A percentile compares a stretch with the other conserved stretches of the same genome.
Evolutionary conservation across 768 basidiomycete genomes (phyloP).

Genomic region (Rhodotorula paludigena): DNA sequence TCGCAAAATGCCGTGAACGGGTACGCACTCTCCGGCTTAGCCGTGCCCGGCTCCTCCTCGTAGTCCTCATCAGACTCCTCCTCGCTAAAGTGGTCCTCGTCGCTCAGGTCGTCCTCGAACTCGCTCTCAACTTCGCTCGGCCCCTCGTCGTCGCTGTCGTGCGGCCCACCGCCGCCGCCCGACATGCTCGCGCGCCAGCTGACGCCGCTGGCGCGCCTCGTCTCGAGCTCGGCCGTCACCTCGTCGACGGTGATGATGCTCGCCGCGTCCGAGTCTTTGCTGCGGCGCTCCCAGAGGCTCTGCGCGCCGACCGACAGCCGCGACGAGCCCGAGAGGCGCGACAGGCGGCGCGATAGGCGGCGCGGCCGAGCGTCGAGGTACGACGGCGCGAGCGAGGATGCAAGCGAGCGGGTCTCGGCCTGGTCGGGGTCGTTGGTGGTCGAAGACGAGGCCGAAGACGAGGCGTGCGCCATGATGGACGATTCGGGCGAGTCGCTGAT

Average conservation of each 20-base stretch:
- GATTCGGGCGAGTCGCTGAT: constrained; percentile 2
- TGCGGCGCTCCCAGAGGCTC: constrained; percentile 26
- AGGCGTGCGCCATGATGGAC: not conserved
- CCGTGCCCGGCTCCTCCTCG: not conserved
- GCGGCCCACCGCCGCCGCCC: not conserved
- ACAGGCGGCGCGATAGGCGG: constrained; percentile 28
- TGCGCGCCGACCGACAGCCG: constrained; percentile 24
- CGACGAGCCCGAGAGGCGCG: constrained; percentile 10
- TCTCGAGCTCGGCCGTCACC: constrained; percentile 90
- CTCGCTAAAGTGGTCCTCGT: constrained; percentile 2
- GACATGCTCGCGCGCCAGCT: constrained; percentile 68
- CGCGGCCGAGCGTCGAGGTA: constrained; percentile 14
- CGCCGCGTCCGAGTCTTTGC: constrained; percentile 38
- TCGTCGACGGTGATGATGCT: constrained; percentile 86
- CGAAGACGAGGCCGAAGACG: constrained; percentile 1
- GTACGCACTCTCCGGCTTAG: constrained; percentile 19
- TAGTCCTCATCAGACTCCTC: constrained; percentile 18
- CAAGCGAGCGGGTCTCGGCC: constrained; percentile 23
- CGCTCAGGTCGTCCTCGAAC: constrained; percentile 1
- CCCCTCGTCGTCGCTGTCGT: constrained; percentile 61
- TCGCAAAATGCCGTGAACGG: not conserved
- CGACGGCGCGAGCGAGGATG: constrained; percentile 15
- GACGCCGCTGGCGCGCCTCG: constrained; percentile 44
- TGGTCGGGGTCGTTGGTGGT: constrained; percentile 7
- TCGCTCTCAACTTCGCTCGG: constrained; percentile 49